Base-by-base conservation (phyloP, 75 land plant genomes). In the Pinus albicaulis region DNA sequence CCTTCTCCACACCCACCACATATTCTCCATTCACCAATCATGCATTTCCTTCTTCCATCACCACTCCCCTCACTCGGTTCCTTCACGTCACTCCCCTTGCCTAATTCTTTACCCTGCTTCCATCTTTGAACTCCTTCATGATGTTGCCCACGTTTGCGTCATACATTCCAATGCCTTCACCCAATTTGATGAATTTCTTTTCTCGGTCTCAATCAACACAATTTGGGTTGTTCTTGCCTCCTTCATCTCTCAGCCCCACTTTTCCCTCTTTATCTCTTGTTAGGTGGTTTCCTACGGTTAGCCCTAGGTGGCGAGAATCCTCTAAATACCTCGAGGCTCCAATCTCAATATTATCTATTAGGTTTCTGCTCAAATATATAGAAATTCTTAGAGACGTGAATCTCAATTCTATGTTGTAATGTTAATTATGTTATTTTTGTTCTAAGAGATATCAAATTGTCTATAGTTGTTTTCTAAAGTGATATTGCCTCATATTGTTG, bases 1-100 rank as follows among this genome's bases (percentile, higher is more conserved):
- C 7, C n/a, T 7, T 11, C 16, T 3, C 72, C 13, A n/a, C 58
- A 10, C 16, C 17, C 5, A 6, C 59, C 31, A 15, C 34, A 17
- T 19, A 15, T 1, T 4, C 16, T 10, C 7, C 19, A 10, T 26
- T 19, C 22, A 7, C 24, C 2, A 3, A 23, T 11, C 1, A 22
- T 58, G 59, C 74, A 73, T 31, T 73, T n/a, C 23, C 74, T 73
- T 15, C 15, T 73, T 3, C 58, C 58, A 4, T 48, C 59, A 8
- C 74, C 55, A 31, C 8, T 55, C 7, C 55, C 58, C 25, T 44
- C 55, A 11, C 63, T 20, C 5, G 19, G 11, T 19, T 17, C 20
- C 19, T 10, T 19, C 63, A 7, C 31, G 28, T 57, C 26, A 11
- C 34, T 73, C 6, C 71, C 52, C 22, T 15, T 19, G 24, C 63